Evolutionary conservation across 257 asterid genomes (phyloP).

Genomic region (Apocynum venetum): DNA sequence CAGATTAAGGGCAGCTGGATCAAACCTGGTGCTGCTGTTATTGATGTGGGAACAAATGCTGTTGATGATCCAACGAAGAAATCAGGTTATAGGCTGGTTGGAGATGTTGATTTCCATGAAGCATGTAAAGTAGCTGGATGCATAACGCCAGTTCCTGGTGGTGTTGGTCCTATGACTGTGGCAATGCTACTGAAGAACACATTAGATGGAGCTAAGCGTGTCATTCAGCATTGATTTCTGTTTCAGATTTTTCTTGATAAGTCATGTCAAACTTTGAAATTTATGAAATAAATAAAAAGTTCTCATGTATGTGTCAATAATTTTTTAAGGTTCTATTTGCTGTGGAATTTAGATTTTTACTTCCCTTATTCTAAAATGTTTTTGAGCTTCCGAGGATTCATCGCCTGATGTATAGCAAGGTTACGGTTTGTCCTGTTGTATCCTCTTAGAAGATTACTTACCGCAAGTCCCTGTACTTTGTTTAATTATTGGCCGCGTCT

Average conservation of each 20-base stretch:
- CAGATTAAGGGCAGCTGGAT: conserved; percentile 98
- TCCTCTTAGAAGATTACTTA: not conserved
- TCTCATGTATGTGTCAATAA: not conserved
- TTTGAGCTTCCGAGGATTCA: not conserved
- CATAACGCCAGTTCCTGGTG: conserved; percentile 96
- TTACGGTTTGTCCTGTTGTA: not conserved
- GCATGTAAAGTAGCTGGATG: conserved; percentile 83
- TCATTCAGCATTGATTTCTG: conserved; percentile 31
- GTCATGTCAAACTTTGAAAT: not conserved
- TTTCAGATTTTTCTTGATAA: not conserved
- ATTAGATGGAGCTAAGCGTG: conserved; percentile 81
- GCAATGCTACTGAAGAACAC: conserved; percentile 94
- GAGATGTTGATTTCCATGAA: conserved; percentile 82
- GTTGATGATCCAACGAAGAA: conserved; percentile 76
- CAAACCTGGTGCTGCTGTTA: conserved; percentile 97
- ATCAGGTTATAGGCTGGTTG: conserved; percentile 88
- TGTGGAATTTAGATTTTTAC: not conserved
- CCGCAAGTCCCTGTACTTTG: not conserved
- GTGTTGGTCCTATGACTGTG: conserved; percentile 96
- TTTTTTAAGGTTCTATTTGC: not conserved
- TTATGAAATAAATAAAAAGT: not conserved
- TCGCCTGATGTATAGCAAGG: not conserved
- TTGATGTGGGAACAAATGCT: conserved; percentile 90
- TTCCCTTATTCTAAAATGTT: not conserved
- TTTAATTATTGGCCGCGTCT: not conserved